Conservation (phyloP, 2,329 filamentous ascomycete genomes). For the Paecilomyces niveus region DNA sequence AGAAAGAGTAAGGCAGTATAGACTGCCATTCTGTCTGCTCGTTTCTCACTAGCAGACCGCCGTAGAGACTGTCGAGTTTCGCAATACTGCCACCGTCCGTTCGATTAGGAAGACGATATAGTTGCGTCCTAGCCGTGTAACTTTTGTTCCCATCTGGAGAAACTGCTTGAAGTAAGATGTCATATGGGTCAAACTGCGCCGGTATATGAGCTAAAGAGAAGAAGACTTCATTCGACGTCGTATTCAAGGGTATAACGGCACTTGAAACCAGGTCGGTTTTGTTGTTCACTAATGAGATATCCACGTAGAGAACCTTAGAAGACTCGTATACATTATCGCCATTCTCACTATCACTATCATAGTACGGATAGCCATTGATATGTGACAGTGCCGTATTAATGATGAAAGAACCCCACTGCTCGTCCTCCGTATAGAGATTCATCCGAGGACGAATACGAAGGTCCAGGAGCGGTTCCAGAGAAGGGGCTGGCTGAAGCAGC, state of each 20-base stretch:
- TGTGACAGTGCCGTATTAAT: conserved; percentile 37
- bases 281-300: conserved; percentile 15
- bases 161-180: conserved; percentile 26
- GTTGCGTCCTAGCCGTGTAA: conserved; percentile 27
- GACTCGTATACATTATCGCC: conserved; percentile 5
- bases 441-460: conserved; percentile 41
- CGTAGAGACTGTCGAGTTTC: conserved; percentile 42
- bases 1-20: conserved; percentile 43
- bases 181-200: conserved; percentile 29
- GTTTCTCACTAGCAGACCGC: conserved; percentile 38
- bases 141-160: conserved; percentile 22
- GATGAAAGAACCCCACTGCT: conserved; percentile 33
- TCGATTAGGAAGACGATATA: conserved; percentile 37
- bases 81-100: conserved; percentile 38
- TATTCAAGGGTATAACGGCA: conserved; percentile 26
- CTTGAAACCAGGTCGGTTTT: conserved; percentile 17
- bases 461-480: conserved; percentile 33
- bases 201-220: conserved; percentile 26
- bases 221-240: conserved; percentile 26
- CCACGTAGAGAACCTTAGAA: conserved; percentile 21
- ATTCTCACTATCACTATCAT: conserved; percentile 12
- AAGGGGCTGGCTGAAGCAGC: conserved; percentile 33
- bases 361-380: conserved; percentile 28
- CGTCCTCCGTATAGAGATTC: conserved; percentile 41
- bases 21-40: conserved; percentile 25